These are phyloP conservation scores for Simplicillium sp. DNA, from an alignment of 2,329 filamentous ascomycete genomes.

Conservation along the genomic window DNA sequence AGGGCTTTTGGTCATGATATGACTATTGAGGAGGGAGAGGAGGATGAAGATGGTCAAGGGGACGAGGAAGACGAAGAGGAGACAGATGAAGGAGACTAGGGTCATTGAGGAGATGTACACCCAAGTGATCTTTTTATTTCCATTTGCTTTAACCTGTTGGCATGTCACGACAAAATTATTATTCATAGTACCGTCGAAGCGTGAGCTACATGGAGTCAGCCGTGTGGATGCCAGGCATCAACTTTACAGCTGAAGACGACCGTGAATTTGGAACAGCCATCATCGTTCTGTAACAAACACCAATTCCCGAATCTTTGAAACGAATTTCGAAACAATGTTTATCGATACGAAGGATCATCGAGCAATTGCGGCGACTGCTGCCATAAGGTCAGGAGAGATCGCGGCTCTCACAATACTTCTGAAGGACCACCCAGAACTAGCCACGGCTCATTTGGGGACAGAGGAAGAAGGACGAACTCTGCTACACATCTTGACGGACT, in stretches of 20 bases:
- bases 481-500: constrained; percentile 9
- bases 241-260: too few relatives aligned
- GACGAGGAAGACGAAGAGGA: neutral
- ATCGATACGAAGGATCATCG: constrained; percentile 3
- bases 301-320: too few relatives aligned
- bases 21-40: neutral
- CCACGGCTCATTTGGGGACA: constrained; percentile 5
- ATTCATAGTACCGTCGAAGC: too few relatives aligned
- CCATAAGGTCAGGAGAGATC: constrained; percentile 6
- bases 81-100: neutral
- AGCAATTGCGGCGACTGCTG: constrained; percentile 3
- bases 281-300: too few relatives aligned
- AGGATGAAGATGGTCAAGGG: neutral
- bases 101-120: neutral
- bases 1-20: constrained; percentile 26
- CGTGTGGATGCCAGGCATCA: too few relatives aligned
- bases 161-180: too few relatives aligned
- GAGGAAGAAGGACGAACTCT: constrained; percentile 5
- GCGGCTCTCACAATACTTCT: constrained; percentile 4
- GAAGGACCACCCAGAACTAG: constrained; percentile 4
- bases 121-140: too few relatives aligned
- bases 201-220: too few relatives aligned
- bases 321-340: neutral
- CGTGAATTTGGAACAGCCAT: too few relatives aligned
- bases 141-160: too few relatives aligned